Conservation (phyloP, 139 green algal genomes). For the Tetraselmis chui region DNA sequence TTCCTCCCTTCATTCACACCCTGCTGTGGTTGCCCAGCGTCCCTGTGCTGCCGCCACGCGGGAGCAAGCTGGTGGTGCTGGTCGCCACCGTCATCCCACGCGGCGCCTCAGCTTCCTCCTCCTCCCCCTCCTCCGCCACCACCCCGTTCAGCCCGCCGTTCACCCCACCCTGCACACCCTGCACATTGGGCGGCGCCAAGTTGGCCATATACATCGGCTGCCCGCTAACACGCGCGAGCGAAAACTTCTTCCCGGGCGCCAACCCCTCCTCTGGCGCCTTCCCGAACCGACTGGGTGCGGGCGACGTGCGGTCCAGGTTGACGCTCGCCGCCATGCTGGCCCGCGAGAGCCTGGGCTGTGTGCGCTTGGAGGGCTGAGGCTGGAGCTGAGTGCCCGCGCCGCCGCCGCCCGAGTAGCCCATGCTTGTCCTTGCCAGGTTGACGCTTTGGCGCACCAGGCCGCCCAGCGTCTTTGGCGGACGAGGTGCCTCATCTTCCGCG, state of each 20-base stretch:
- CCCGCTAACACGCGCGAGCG: background rate
- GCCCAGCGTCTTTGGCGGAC: background rate
- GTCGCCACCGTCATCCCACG: no score
- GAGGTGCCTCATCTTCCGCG: background rate
- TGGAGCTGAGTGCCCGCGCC: background rate
- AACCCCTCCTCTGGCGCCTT: background rate
- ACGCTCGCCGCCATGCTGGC: background rate
- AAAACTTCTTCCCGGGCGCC: background rate
- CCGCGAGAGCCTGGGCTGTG: background rate
- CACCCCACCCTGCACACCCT: no score
- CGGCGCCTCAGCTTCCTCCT: no score
- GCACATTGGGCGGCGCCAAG: no score
- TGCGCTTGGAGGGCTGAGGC: no score
- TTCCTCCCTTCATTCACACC: no score
- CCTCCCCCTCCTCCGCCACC: no score
- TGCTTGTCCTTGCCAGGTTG: background rate
- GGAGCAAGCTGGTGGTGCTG: no score
- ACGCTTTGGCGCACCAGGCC: background rate
- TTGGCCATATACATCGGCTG: background rate
- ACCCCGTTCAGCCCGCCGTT: no score
- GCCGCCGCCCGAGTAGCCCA: background rate
- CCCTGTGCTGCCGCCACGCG: no score
- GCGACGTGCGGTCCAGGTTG: background rate
- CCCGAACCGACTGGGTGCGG: background rate
- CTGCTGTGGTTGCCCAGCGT: no score